Evolutionary conservation across 2,329 filamentous ascomycete genomes (phyloP), one percentile per base, ranked within the genome.

Genomic region (Purpureocillium takamizusanense): DNA sequence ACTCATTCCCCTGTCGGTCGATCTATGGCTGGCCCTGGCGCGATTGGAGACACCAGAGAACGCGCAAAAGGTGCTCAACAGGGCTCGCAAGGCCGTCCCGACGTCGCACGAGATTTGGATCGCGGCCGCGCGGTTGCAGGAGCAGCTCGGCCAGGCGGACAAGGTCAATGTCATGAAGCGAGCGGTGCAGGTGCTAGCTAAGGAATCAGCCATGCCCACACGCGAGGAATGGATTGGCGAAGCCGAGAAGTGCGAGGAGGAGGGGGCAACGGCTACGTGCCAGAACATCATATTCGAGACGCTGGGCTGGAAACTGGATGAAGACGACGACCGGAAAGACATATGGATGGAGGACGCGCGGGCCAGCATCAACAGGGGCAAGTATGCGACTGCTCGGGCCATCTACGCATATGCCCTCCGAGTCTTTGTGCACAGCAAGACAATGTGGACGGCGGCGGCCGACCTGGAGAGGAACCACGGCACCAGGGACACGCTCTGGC

Each of bases 91-190:
- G 65, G 88, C 90, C 2, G 79, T 94, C 5, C 92, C 92, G 1
- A 92, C 88, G 2, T 95, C 88, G 21, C 78, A 92, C 62, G 89
- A 95, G 55, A 87, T 98, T 46, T 98, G 92, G 92, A 87, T 98
- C 54, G 90, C 92, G 8, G 92, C 90, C 25, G 87, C 87, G 29
- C 76, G 90, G 39, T 67, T 98, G 34, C 88, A 95, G 60, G 88
- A 97, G 60, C 87, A 94, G 60, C 68, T 81, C 21, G 89, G 88
- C 17, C 83, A 85, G 46, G 80, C 78, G 15, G 72, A 75, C 38
- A 88, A 84, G 63, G 77, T 89, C 52, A 94, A 87, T 51, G 86
- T 97, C 41, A 95, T 98, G 86, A 90, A 92, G 58, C 84, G 87
- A 66, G 92, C 86, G 33, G 79, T 95, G 25, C 86, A 94, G 53